Base-by-base conservation (phyloP, 345 rosid genomes). In the Iberis pinnata region DNA sequence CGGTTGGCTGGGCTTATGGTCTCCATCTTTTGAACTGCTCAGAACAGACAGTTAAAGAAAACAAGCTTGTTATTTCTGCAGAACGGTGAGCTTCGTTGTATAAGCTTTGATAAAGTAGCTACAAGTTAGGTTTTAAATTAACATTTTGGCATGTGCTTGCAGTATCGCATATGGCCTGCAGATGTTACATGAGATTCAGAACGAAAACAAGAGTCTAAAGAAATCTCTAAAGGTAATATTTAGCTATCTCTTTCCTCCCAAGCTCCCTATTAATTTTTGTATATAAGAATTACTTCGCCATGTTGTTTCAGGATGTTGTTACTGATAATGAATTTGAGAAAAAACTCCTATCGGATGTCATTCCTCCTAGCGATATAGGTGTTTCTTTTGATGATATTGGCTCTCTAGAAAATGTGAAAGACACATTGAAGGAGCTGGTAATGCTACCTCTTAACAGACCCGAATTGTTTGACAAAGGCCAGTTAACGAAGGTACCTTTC, bases 361-460 rank as follows among this genome's bases (percentile, higher is more conserved):
- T 93, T 64, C 97, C 97, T 12, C 95, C 99, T 35, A 82, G 69
- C 58, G 99, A 93, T 49, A 85, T 88, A 67, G 99, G 99, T 52
- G 95, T 93, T 56, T 78, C 90, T 2, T 93, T 93, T 79, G 88
- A 85, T 59, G 97, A 93, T 63, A 93, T 93, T 60, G 99, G 99
- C 65, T 95, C 99, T 53, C 63, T 93, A 13, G 97, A 88, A 71
- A 88, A 81, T 73, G 99, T 93, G 61, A 93, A 93, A 73, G 99
- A 93, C 63, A 93, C 99, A 43, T 70, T 93, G 78, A 93, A 81
- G 81, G 97, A 93, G 78, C 67, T 93, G 79, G 99, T 93, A 67
- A 93, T 93, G 99, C 95, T 93, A 70, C 99, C 99, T 69, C 97
- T 93, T 73, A 95, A 88, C 41, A 81, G 99, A 76, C 99, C 99